A percentile compares a stretch with the other conserved stretches of the same genome.
These are phyloP conservation scores for Colletotrichum agaves DNA, from an alignment of 2,329 filamentous ascomycete species.

Conservation along the genomic window DNA sequence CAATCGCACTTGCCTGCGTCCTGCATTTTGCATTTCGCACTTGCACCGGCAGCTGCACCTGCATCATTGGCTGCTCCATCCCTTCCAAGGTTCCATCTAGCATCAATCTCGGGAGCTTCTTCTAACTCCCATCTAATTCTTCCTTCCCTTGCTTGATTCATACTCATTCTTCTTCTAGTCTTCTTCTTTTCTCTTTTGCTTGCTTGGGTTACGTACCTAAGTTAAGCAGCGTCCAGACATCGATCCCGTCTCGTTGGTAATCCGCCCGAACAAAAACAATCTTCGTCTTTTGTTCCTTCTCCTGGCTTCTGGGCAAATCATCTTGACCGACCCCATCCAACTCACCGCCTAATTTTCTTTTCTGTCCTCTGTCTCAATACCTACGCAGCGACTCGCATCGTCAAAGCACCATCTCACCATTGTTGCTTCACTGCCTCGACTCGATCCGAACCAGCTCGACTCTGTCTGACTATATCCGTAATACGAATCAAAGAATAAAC, in stretches of 20 bases:
- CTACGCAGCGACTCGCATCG: neutral
- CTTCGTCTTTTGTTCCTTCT: neutral
- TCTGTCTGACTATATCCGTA: neutral
- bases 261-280: constrained; percentile 8
- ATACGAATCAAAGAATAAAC: neutral
- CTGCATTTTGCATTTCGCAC: neutral
- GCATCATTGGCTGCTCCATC: constrained; percentile 23
- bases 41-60: constrained; percentile 16
- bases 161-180: constrained; percentile 1
- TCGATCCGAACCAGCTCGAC: neutral
- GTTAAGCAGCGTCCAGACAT: neutral
- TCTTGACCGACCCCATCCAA: neutral
- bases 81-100: neutral
- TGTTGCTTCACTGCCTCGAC: constrained; percentile 1
- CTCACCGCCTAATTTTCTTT: neutral
- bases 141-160: neutral
- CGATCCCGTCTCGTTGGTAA: constrained; percentile 19
- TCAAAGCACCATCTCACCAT: neutral
- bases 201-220: neutral
- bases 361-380: neutral
- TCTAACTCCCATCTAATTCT: constrained; percentile 6
- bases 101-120: constrained; percentile 1
- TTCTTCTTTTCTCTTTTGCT: too few species aligned
- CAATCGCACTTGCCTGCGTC: neutral
- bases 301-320: neutral